Evolutionary conservation across 768 basidiomycete species (phyloP).

Genomic region (Fomitopsis pulvina): DNA sequence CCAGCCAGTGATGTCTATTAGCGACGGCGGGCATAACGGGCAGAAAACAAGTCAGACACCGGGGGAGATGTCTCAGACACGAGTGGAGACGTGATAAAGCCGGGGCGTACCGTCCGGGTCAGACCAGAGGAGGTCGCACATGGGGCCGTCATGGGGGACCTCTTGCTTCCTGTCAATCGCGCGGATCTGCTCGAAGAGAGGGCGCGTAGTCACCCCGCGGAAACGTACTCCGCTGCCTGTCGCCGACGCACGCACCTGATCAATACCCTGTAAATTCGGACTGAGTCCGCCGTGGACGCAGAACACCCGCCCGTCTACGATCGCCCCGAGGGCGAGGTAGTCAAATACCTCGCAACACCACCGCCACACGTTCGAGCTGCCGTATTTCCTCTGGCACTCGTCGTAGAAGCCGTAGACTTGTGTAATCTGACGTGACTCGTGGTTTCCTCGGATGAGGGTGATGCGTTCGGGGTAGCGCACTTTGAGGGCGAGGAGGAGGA

Average conservation of each 20-base stretch:
- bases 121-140: slow-evolving; percentile 99
- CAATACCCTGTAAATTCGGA: slow-evolving; percentile 78
- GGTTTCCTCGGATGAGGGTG: slow-evolving; percentile 95
- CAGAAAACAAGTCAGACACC: background rate
- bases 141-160: slow-evolving; percentile 96
- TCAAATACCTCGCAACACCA: slow-evolving; percentile 99
- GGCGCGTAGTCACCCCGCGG: background rate
- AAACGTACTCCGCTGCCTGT: slow-evolving; percentile 14
- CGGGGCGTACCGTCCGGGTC: slow-evolving; percentile 80
- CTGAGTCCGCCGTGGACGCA: slow-evolving; percentile 97
- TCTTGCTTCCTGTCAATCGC: slow-evolving; percentile 94
- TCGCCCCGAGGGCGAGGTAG: slow-evolving; percentile 88
- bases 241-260: slow-evolving; percentile 54
- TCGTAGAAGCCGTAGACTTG: slow-evolving; percentile 95
- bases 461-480: slow-evolving; percentile 97
- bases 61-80: background rate
- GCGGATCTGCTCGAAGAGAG: slow-evolving; percentile 60
- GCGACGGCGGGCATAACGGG: background rate
- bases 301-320: slow-evolving; percentile 96
- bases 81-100: background rate
- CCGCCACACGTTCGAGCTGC: slow-evolving; percentile 89
- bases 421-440: slow-evolving; percentile 95
- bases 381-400: slow-evolving; percentile 96
- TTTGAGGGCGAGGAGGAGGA: slow-evolving; percentile 91
- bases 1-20: slow-evolving; percentile 95